Evolutionary conservation across 2,329 filamentous ascomycete species (phyloP).

Genomic region (Davidsoniella virescens): DNA sequence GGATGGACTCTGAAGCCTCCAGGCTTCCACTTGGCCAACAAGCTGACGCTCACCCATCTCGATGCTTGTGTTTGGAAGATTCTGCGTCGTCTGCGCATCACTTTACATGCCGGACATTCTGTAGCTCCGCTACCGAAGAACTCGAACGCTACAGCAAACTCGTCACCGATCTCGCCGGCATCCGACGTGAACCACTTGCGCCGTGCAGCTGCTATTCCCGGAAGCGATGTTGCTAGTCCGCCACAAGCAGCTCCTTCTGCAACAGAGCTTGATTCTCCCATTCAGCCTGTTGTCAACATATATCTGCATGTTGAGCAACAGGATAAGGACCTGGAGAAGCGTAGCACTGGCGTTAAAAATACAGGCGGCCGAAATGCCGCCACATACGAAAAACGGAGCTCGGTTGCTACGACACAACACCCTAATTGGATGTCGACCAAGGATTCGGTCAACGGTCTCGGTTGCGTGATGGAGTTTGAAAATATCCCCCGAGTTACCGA

Average conservation of each 20-base stretch:
- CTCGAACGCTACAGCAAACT: slow-evolving; percentile 17
- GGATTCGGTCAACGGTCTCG: slow-evolving; percentile 20
- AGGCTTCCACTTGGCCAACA: slow-evolving; percentile 45
- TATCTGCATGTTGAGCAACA: slow-evolving; percentile 64
- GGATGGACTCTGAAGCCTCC: slow-evolving; percentile 78
- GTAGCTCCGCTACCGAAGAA: slow-evolving; percentile 25
- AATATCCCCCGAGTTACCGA: slow-evolving; percentile 44
- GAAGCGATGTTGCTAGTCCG: neutral
- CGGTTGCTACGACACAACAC: slow-evolving; percentile 38
- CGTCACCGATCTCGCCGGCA: slow-evolving; percentile 11
- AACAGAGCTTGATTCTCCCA: neutral
- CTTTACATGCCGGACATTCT: slow-evolving; percentile 60
- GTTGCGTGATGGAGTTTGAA: slow-evolving; percentile 41
- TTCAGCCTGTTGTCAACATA: slow-evolving; percentile 56
- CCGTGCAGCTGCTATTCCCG: slow-evolving; percentile 13
- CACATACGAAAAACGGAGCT: slow-evolving; percentile 43
- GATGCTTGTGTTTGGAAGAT: slow-evolving; percentile 32
- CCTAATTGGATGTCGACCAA: slow-evolving; percentile 36
- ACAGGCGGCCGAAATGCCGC: slow-evolving; percentile 29
- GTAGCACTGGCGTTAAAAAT: slow-evolving; percentile 17
- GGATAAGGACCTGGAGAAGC: slow-evolving; percentile 20
- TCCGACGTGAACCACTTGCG: slow-evolving; percentile 13
- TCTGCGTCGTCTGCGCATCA: slow-evolving; percentile 49
- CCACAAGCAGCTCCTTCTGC: neutral
- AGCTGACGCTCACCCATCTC: slow-evolving; percentile 24